phyloP scores from a whole-genome alignment of 441 rosid species.

The Isatis lusitanica region DNA sequence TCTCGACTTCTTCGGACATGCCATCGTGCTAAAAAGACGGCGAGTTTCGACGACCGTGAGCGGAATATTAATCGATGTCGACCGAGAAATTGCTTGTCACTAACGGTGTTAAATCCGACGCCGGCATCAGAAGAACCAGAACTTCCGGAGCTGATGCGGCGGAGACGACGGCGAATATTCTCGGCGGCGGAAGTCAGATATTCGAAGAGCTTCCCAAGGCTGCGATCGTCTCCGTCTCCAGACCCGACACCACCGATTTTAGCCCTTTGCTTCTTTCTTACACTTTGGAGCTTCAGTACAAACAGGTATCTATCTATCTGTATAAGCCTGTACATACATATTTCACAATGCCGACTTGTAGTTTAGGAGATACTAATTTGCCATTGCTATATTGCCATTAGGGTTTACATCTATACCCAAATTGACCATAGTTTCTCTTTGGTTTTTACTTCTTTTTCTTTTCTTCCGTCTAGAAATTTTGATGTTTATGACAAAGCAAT shows the following conservation, averaged over 20 bases:
- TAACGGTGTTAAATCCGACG: constrained; percentile 39
- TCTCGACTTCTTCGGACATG: constrained; percentile 10
- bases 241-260: constrained; percentile 63
- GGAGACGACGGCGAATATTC: constrained; percentile 12
- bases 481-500: background rate
- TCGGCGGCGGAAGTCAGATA: constrained; percentile 36
- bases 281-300: constrained; percentile 65
- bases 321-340: constrained; percentile 27
- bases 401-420: background rate
- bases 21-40: constrained; percentile 21
- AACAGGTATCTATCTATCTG: constrained; percentile 42
- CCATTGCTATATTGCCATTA: background rate
- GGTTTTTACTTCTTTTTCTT: background rate
- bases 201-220: constrained; percentile 65
- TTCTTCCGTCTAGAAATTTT: background rate
- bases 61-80: constrained; percentile 35
- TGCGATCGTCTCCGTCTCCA: constrained; percentile 52
- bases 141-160: constrained; percentile 15
- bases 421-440: background rate
- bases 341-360: constrained; percentile 1
- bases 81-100: constrained; percentile 55
- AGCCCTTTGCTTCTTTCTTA: constrained; percentile 73
- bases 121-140: constrained; percentile 25
- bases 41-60: constrained; percentile 5
- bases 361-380: background rate